Percentiles rank a stretch among this genome's conserved stretches.
Conservation (phyloP, 306 rosid species). For the Macrotyloma uniflorum region DNA sequence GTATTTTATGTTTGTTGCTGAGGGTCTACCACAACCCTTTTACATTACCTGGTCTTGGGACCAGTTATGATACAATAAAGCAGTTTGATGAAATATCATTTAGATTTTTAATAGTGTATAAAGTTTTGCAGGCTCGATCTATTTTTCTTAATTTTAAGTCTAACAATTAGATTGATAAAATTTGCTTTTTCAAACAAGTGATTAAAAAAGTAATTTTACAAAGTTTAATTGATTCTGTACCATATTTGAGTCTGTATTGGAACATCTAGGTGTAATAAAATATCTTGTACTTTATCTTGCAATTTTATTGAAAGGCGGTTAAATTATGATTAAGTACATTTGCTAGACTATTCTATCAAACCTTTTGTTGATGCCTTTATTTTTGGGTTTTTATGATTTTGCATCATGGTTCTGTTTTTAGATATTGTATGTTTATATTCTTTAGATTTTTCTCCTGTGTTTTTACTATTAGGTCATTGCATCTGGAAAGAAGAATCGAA, state of each 20-base stretch:
- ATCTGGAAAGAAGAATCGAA: slow-evolving; percentile 53
- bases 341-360: slow-evolving; percentile 1
- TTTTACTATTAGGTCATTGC: slow-evolving; percentile 58
- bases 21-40: neutral
- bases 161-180: neutral
- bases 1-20: neutral
- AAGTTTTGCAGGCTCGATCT: neutral
- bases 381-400: slow-evolving; percentile 1
- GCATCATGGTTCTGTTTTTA: slow-evolving; percentile 4
- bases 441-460: slow-evolving; percentile 5
- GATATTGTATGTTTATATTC: neutral
- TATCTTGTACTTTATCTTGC: neutral
- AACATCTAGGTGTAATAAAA: neutral
- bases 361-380: neutral
- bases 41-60: neutral
- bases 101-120: neutral
- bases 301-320: slow-evolving; percentile 14
- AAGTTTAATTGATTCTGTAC: neutral
- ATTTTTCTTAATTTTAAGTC: neutral
- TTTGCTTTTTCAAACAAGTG: neutral
- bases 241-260: neutral
- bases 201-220: neutral
- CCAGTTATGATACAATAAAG: neutral
- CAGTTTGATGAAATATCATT: neutral
- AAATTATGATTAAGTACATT: neutral